Evolutionary conservation across 495 filamentous ascomycete species (phyloP).

Genomic region (Parmelia sp.): DNA sequence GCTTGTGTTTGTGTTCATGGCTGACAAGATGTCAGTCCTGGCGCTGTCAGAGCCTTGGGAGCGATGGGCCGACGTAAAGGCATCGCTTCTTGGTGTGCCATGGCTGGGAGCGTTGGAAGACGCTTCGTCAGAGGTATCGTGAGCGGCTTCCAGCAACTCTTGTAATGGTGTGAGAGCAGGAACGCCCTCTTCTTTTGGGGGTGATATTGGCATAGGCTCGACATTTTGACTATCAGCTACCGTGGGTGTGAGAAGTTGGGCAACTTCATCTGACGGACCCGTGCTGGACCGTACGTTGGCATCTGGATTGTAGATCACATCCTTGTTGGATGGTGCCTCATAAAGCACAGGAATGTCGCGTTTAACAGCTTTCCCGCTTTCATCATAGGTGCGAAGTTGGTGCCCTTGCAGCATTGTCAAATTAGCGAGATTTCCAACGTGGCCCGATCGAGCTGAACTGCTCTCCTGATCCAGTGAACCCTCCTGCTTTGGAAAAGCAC

Average conservation of each 20-base stretch:
- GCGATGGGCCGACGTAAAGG: neutral
- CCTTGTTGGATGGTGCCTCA: constrained; percentile 17
- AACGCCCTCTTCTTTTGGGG: constrained; percentile 20
- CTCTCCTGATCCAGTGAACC: constrained; percentile 11
- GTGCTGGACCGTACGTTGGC: constrained; percentile 10
- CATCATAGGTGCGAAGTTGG: constrained; percentile 19
- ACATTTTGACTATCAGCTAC: neutral
- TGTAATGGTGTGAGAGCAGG: constrained; percentile 33
- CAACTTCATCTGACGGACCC: constrained; percentile 11
- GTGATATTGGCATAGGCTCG: neutral
- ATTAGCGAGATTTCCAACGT: constrained; percentile 26
- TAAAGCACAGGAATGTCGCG: constrained; percentile 21
- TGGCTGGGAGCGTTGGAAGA: constrained; percentile 21
- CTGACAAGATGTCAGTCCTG: neutral
- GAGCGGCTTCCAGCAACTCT: constrained; percentile 33
- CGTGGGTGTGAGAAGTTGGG: constrained; percentile 2
- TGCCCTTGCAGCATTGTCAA: constrained; percentile 32
- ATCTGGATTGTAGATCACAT: constrained; percentile 18
- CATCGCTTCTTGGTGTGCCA: constrained; percentile 12
- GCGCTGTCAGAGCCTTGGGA: neutral
- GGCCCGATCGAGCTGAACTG: constrained; percentile 6
- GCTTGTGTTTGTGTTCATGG: neutral
- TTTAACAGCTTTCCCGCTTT: constrained; percentile 21
- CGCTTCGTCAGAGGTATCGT: constrained; percentile 33
- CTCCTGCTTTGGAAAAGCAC: constrained; percentile 3